These are phyloP conservation scores for Kuraishia capsulata DNA, from an alignment of 805 yeast species.

Conservation along the genomic window DNA sequence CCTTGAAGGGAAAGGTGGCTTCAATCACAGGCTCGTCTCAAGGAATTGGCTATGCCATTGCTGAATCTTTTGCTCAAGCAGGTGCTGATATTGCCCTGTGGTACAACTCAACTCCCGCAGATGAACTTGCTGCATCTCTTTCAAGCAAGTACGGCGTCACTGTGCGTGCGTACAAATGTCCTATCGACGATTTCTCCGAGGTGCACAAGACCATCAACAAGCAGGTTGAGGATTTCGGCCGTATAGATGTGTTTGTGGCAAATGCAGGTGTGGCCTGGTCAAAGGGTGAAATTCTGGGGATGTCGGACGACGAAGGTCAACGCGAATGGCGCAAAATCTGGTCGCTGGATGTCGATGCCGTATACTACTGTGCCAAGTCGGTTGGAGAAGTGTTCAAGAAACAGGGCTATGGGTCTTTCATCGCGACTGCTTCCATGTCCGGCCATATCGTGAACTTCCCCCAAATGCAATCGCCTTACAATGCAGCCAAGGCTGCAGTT, in stretches of 20 bases:
- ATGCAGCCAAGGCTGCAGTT: conserved; percentile 81
- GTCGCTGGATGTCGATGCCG: conserved; percentile 70
- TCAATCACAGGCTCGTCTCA: conserved; percentile 77
- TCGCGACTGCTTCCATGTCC: conserved; percentile 84
- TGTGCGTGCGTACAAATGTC: conserved; percentile 57
- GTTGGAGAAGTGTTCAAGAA: conserved; percentile 65
- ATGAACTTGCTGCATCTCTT: conserved; percentile 48
- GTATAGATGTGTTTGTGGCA: conserved; percentile 76
- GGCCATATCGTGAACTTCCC: conserved; percentile 85
- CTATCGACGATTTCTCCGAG: conserved; percentile 36
- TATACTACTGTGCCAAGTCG: conserved; percentile 68
- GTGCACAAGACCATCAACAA: conserved; percentile 41
- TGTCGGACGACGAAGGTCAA: conserved; percentile 28
- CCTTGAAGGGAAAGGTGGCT: conserved; percentile 79
- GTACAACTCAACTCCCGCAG: conserved; percentile 57
- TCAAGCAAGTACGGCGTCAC: conserved; percentile 50
- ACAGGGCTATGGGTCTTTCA: conserved; percentile 70
- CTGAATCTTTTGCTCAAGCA: conserved; percentile 77
- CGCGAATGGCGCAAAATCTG: conserved; percentile 65
- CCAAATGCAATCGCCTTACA: conserved; percentile 78
- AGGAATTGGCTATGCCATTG: conserved; percentile 77
- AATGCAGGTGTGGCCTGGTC: conserved; percentile 88
- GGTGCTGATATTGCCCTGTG: conserved; percentile 78
- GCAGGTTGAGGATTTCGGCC: conserved; percentile 63
- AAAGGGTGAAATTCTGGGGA: conserved; percentile 37